Evolutionary conservation across 371 early-diverging fungal species (phyloP), one percentile per base, ranked within the genome.

Genomic region (Mortierella sp.): DNA sequence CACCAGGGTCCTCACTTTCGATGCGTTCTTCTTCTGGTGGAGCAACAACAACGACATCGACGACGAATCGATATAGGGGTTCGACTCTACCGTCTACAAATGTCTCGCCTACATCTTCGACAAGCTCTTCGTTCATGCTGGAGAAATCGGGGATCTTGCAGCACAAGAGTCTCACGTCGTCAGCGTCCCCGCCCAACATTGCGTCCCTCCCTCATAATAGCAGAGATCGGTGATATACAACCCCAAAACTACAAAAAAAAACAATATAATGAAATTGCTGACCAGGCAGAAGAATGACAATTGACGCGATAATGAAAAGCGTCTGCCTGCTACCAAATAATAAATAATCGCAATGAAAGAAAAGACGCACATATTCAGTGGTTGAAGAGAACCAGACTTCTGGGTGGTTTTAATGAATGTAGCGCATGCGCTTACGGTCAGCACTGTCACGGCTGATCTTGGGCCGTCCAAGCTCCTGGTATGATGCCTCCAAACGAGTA

Each of bases 391-490:
- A 34, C 16, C 7, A 43, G 31, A 50, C 14, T 24, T 22, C 3
- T 41, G 11, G 5, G 16, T 5, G 4, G 29, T 31, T 61, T 75
- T 76, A 47, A 55, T 70, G 66, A 9, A 52, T n/a, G 41, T 66
- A 71, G 8, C 71, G 71, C 58, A 66, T 58, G 24, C 43, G 50
- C 55, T 77, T 77, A 50, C 13, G 6, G 9, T 66, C 66, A 4
- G 22, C 22, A 11, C 24, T 19, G 13, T 34, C 29, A 0, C 66
- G 26, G 11, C 47, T 19, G 31, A 7, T 26, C 43, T 26, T 45
- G 66, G 31, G 26, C n/a, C 13, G 65, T 31, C 4, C 31, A 16
- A 4, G 45, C 22, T 13, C 26, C 7, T 8, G 26, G 50, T 48
- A 41, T 19, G 68, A 16, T 52, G 64, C 31, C 29, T 64, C 45